Evolutionary conservation across 169 alveolate genomes (phyloP).

Genomic region (Plasmodium vivax): DNA sequence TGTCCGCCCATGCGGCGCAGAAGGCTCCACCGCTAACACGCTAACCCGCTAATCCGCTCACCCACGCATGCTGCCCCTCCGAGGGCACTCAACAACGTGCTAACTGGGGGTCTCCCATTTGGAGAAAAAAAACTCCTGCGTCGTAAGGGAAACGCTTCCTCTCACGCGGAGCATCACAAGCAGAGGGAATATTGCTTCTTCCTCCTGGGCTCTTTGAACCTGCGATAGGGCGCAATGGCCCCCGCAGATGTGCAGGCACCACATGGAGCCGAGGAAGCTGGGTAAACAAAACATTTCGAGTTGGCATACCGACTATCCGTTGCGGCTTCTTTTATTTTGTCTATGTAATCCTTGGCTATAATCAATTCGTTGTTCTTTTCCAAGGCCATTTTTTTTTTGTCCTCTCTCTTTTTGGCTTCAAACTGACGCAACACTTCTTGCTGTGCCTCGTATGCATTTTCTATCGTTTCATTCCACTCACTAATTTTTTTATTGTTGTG

Average conservation of each 20-base stretch:
- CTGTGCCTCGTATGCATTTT: constrained; percentile 66
- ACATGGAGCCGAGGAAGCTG: constrained; percentile 86
- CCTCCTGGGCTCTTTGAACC: constrained; percentile 68
- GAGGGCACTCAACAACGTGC: not conserved
- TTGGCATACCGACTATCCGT: constrained; percentile 78
- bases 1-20: not conserved
- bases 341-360: constrained; percentile 73
- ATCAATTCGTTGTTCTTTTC: constrained; percentile 73
- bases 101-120: not conserved
- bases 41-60: not conserved
- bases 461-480: constrained; percentile 55
- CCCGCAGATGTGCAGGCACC: constrained; percentile 92
- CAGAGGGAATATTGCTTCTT: constrained; percentile 64
- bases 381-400: constrained; percentile 8
- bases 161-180: not conserved
- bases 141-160: not conserved
- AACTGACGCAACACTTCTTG: constrained; percentile 71
- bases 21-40: not conserved
- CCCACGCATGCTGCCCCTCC: not conserved
- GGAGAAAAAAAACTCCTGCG: not conserved
- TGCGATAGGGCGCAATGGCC: constrained; percentile 86
- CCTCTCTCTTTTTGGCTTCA: constrained; percentile 25
- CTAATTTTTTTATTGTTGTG: constrained; percentile 42
- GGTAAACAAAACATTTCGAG: constrained; percentile 88
- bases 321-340: constrained; percentile 76